Percentiles rank a stretch among this genome's conserved stretches.
These are phyloP conservation scores for Rostrohypoxylon terebratum DNA, from an alignment of 495 filamentous ascomycete genomes.

Conservation along the genomic window DNA sequence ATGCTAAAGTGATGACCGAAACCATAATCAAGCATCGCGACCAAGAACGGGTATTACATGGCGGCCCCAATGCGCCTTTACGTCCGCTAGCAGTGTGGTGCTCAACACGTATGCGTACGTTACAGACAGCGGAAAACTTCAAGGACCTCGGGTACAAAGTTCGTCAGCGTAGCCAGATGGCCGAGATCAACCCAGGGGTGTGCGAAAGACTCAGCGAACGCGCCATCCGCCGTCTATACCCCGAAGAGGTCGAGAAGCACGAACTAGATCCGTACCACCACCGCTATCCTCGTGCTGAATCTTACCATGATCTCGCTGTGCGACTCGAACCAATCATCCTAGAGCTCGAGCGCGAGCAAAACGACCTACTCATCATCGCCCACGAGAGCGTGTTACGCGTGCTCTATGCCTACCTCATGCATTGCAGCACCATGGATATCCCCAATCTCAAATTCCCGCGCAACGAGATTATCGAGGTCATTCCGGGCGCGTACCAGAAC, in stretches of 20 bases:
- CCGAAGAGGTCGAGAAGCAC: constrained; percentile 92
- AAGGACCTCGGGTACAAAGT: constrained; percentile 83
- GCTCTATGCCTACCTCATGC: constrained; percentile 98
- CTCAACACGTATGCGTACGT: constrained; percentile 86
- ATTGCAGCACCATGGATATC: constrained; percentile 96
- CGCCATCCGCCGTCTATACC: constrained; percentile 81
- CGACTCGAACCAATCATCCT: constrained; percentile 98
- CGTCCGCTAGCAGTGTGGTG: constrained; percentile 94
- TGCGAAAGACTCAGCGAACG: constrained; percentile 89
- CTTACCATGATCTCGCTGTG: constrained; percentile 97
- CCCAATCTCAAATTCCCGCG: constrained; percentile 93
- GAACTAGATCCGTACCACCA: constrained; percentile 97
- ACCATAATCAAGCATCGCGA: constrained; percentile 84
- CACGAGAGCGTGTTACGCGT: constrained; percentile 97
- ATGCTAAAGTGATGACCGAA: constrained; percentile 88
- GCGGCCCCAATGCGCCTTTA: constrained; percentile 73
- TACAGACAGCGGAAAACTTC: constrained; percentile 89
- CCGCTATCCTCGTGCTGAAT: constrained; percentile 96
- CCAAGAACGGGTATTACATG: constrained; percentile 76
- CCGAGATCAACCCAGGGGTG: constrained; percentile 94
- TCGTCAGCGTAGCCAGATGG: constrained; percentile 92
- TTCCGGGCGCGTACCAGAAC: constrained; percentile 97
- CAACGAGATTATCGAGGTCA: constrained; percentile 98
- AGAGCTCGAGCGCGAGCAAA: constrained; percentile 96
- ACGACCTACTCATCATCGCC: constrained; percentile 96